Percentiles rank a stretch among this genome's conserved stretches.
phyloP scores from a whole-genome alignment of 208 protist species.

The Trypanosoma scelopori region DNA sequence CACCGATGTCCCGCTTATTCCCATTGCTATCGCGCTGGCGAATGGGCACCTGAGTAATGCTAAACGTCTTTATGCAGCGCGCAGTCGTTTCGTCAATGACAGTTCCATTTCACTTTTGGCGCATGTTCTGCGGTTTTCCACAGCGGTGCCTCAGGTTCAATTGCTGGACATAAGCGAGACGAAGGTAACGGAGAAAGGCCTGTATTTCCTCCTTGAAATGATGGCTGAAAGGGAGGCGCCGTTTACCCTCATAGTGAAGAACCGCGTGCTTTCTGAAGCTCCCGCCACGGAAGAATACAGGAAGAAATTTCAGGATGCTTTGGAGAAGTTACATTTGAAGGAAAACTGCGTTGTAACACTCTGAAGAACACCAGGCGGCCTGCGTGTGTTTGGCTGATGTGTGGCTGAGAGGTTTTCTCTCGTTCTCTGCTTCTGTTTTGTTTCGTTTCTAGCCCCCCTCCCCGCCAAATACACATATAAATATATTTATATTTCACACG shows the following conservation, averaged over 20 bases:
- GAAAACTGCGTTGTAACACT: conserved; percentile 11
- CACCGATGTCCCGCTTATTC: conserved; percentile 63
- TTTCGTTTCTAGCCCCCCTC: conserved; percentile 2
- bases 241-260: conserved; percentile 53
- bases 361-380: background rate
- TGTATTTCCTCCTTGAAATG: conserved; percentile 82
- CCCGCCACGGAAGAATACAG: background rate
- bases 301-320: conserved; percentile 16
- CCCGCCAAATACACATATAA: too few species aligned
- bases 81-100: conserved; percentile 68
- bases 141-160: conserved; percentile 64
- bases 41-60: conserved; percentile 72
- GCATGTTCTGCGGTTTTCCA: conserved; percentile 79
- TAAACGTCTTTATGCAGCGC: conserved; percentile 53
- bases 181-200: conserved; percentile 67
- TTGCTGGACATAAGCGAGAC: conserved; percentile 83
- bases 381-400: too few species aligned
- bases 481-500: too few species aligned
- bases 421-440: conserved; percentile 15
- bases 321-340: conserved; percentile 24
- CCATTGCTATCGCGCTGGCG: conserved; percentile 66
- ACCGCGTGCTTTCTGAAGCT: conserved; percentile 3
- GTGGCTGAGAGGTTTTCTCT: background rate
- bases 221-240: conserved; percentile 62
- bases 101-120: conserved; percentile 71